Conservation (phyloP, 441 rosid species). For the Syzygium malaccense region DNA sequence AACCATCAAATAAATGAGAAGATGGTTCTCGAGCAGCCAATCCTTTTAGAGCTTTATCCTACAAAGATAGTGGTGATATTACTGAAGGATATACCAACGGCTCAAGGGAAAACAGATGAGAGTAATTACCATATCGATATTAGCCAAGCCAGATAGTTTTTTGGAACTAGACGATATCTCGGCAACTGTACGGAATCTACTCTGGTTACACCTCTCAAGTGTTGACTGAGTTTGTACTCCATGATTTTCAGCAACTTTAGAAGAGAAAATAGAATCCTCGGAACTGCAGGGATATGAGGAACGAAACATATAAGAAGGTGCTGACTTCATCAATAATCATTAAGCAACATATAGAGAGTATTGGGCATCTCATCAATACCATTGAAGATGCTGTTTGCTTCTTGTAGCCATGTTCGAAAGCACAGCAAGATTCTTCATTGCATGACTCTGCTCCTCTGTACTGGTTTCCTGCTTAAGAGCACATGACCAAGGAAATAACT, state of each 20-base stretch:
- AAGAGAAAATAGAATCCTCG: constrained; percentile 28
- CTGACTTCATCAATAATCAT: background rate
- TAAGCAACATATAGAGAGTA: background rate
- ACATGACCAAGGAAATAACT: background rate
- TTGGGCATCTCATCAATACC: constrained; percentile 31
- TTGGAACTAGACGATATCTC: constrained; percentile 73
- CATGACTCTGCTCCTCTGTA: constrained; percentile 30
- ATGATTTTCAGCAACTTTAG: constrained; percentile 30
- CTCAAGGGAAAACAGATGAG: too few relatives aligned
- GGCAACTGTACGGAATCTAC: constrained; percentile 68
- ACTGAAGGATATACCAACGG: too few relatives aligned
- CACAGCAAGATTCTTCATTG: constrained; percentile 36
- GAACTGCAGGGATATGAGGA: constrained; percentile 31
- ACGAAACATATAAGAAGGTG: constrained; percentile 8
- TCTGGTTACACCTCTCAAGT: constrained; percentile 48
- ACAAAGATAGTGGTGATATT: too few relatives aligned
- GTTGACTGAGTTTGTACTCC: constrained; percentile 29
- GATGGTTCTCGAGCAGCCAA: too few relatives aligned
- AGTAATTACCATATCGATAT: constrained; percentile 25
- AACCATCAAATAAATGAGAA: too few relatives aligned
- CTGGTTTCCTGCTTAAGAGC: constrained; percentile 37
- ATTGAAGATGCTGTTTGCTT: constrained; percentile 35
- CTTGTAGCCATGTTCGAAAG: constrained; percentile 52
- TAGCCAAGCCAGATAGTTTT: constrained; percentile 29
- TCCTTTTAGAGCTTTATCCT: too few relatives aligned